A percentile compares a stretch with the other conserved stretches of the same genome.
These are phyloP conservation scores for Candida bentonensis DNA, from an alignment of 805 yeast genomes.

Conservation along the genomic window DNA sequence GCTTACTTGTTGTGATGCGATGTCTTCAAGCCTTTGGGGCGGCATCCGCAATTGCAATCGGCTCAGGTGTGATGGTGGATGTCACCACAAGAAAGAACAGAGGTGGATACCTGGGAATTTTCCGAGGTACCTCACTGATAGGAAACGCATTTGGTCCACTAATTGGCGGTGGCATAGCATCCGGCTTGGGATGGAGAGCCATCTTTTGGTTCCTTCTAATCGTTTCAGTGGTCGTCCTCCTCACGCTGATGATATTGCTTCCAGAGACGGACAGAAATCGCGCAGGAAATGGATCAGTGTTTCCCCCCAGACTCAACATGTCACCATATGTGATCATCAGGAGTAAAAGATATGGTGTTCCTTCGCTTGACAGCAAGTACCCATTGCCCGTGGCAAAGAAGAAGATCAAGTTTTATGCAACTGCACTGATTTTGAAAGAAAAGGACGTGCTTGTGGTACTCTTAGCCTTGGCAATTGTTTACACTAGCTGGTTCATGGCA, in stretches of 20 bases:
- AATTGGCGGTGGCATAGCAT: slow-evolving; percentile 37
- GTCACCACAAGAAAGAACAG: slow-evolving; percentile 48
- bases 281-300: slow-evolving; percentile 61
- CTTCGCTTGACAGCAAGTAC: slow-evolving; percentile 8
- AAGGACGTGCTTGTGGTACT: slow-evolving; percentile 35
- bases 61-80: slow-evolving; percentile 64
- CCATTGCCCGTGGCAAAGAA: too few relatives aligned
- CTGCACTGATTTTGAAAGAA: slow-evolving; percentile 30
- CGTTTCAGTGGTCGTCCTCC: slow-evolving; percentile 35
- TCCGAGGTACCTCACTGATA: slow-evolving; percentile 47
- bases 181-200: slow-evolving; percentile 55
- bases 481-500: slow-evolving; percentile 55
- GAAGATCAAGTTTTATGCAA: slow-evolving; percentile 16
- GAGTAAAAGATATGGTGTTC: slow-evolving; percentile 12
- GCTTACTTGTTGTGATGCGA: slow-evolving; percentile 51
- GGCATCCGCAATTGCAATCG: slow-evolving; percentile 60
- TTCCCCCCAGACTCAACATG: slow-evolving; percentile 26
- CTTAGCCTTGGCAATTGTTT: slow-evolving; percentile 47
- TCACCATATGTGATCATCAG: slow-evolving; percentile 15
- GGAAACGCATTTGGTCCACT: slow-evolving; percentile 75
- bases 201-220: slow-evolving; percentile 51
- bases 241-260: slow-evolving; percentile 26
- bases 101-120: slow-evolving; percentile 56
- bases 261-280: slow-evolving; percentile 67
- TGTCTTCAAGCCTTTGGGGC: slow-evolving; percentile 65